phyloP scores from a whole-genome alignment of 495 filamentous ascomycete genomes.

The Neurospora sp. region DNA sequence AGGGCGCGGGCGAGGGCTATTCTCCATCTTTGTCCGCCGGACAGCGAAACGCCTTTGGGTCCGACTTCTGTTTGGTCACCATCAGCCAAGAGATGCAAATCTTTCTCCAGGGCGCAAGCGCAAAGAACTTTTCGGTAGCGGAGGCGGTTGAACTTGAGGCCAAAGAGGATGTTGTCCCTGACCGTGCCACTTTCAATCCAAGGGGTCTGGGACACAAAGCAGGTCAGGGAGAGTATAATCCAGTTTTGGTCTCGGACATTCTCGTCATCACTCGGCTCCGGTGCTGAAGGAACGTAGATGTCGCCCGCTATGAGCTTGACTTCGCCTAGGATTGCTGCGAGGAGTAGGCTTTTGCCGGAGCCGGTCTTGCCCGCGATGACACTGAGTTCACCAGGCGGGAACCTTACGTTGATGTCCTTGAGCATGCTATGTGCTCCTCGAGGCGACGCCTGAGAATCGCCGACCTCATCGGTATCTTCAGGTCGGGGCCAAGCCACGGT shows the following conservation, averaged over 20 bases:
- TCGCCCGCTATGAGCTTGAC: conserved; percentile 36
- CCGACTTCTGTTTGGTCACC: conserved; percentile 64
- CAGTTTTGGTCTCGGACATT: conserved; percentile 39
- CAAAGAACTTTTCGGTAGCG: conserved; percentile 47
- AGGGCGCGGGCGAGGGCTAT: conserved; percentile 60
- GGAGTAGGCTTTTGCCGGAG: conserved; percentile 48
- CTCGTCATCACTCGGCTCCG: conserved; percentile 15
- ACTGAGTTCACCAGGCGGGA: conserved; percentile 49
- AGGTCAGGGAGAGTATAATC: conserved; percentile 49
- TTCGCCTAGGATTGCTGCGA: conserved; percentile 49
- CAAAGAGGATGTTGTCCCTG: conserved; percentile 49
- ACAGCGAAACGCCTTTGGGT: conserved; percentile 58
- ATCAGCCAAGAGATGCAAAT: conserved; percentile 52
- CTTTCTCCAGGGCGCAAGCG: conserved; percentile 53
- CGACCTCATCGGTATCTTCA: conserved; percentile 15
- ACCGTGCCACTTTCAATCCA: conserved; percentile 49
- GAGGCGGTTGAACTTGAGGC: conserved; percentile 33
- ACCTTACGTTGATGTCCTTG: conserved; percentile 42
- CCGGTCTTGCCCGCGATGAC: conserved; percentile 49
- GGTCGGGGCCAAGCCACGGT: conserved; percentile 19
- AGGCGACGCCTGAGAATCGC: conserved; percentile 2
- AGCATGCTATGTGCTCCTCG: conserved; percentile 24
- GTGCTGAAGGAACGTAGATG: conserved; percentile 33
- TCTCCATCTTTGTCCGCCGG: conserved; percentile 62
- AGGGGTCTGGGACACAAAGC: conserved; percentile 50